Evolutionary conservation across 2,329 filamentous ascomycete genomes (phyloP).

Genomic region (Dothideomycetes sp.): DNA sequence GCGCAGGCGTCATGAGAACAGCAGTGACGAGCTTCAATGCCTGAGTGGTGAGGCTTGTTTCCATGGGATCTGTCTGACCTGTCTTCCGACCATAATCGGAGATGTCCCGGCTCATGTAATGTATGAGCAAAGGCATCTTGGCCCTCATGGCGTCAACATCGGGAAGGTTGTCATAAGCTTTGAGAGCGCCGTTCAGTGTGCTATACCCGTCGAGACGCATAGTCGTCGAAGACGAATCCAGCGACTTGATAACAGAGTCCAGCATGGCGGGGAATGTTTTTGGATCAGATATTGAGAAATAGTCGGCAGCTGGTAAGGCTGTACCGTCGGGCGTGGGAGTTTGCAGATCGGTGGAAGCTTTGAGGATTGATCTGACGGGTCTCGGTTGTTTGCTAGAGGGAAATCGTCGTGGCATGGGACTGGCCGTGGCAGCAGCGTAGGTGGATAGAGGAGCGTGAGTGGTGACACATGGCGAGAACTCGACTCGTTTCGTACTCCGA

Average conservation of each 20-base stretch:
- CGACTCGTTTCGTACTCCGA: conserved; percentile 47
- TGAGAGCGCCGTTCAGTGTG: conserved; percentile 65
- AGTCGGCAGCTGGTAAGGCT: conserved; percentile 33
- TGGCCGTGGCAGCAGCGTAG: conserved; percentile 18
- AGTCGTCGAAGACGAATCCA: conserved; percentile 63
- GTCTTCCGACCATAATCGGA: conserved; percentile 34
- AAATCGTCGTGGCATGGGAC: conserved; percentile 38
- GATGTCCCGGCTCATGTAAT: conserved; percentile 79
- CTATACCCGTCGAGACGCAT: conserved; percentile 79
- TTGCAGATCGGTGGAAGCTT: conserved; percentile 45
- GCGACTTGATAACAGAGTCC: conserved; percentile 71
- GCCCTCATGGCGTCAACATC: conserved; percentile 61
- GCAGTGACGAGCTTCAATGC: conserved; percentile 69
- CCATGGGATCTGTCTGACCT: conserved; percentile 42
- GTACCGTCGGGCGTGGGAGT: conserved; percentile 29
- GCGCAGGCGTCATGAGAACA: conserved; percentile 65
- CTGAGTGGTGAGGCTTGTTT: conserved; percentile 65
- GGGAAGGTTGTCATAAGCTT: conserved; percentile 73
- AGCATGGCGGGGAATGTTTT: conserved; percentile 68
- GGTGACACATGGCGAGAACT: conserved; percentile 45
- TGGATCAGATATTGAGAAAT: conserved; percentile 38
- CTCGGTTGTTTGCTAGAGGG: conserved; percentile 43
- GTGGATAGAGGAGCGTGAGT: conserved; percentile 3
- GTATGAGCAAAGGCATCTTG: conserved; percentile 68
- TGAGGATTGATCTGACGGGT: conserved; percentile 70